Evolutionary conservation across 768 basidiomycete genomes (phyloP).

Genomic region (Mycena amicta): DNA sequence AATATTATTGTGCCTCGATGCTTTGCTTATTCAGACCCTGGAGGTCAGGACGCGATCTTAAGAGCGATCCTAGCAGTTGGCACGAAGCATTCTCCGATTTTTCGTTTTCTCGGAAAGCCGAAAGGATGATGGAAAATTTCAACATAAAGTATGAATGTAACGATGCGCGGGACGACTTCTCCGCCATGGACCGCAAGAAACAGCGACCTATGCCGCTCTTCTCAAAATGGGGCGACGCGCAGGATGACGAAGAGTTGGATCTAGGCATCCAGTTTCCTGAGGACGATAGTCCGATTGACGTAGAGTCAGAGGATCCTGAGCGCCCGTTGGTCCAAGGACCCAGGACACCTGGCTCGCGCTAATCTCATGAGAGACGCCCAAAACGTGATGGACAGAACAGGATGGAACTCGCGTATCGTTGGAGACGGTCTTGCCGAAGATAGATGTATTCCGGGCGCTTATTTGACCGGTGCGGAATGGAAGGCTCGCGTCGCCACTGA

Average conservation of each 20-base stretch:
- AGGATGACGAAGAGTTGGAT: background rate
- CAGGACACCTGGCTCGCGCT: background rate
- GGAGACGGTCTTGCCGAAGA: too few species aligned
- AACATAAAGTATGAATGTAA: slow-evolving; percentile 32
- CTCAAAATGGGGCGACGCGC: background rate
- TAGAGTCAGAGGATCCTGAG: too few species aligned
- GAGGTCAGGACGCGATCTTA: slow-evolving; percentile 26
- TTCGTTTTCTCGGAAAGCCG: slow-evolving; percentile 16
- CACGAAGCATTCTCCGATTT: slow-evolving; percentile 19
- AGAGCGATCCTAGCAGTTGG: slow-evolving; percentile 19
- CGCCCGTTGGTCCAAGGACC: background rate
- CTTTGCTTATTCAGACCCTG: slow-evolving; percentile 29
- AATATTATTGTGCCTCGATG: too few species aligned
- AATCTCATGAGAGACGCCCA: background rate
- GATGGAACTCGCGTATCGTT: too few species aligned
- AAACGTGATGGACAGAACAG: background rate
- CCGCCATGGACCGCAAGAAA: background rate
- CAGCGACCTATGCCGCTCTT: slow-evolving; percentile 5
- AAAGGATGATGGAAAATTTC: slow-evolving; percentile 28
- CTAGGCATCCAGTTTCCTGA: too few species aligned
- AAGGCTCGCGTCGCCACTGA: background rate
- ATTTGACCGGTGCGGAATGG: too few species aligned
- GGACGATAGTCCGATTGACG: too few species aligned
- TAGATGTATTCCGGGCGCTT: too few species aligned
- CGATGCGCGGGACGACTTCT: slow-evolving; percentile 32